Conservation (phyloP, 2,329 filamentous ascomycete genomes). For the Colletotrichum kahawae region DNA sequence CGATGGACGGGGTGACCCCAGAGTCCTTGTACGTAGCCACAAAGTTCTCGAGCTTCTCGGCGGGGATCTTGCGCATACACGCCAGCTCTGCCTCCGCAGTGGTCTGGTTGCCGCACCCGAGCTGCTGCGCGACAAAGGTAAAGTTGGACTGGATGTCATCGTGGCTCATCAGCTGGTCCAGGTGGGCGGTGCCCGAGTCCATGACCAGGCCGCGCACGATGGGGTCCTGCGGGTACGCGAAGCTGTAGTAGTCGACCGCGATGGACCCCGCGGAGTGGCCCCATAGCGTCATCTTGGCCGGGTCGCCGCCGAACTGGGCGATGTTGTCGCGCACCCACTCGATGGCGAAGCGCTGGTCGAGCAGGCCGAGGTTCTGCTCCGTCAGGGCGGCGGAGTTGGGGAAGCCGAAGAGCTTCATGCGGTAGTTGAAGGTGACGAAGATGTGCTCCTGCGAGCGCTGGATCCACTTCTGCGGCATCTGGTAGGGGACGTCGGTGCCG, state of each 20-base stretch:
- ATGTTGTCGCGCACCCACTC: conserved; percentile 59
- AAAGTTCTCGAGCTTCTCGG: conserved; percentile 35
- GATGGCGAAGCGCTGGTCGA: conserved; percentile 57
- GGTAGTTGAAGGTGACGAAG: conserved; percentile 35
- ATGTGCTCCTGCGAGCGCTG: conserved; percentile 31
- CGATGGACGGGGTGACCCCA: conserved; percentile 28
- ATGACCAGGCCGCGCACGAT: conserved; percentile 44
- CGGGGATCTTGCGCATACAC: conserved; percentile 41
- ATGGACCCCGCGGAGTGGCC: conserved; percentile 52
- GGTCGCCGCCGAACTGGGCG: conserved; percentile 54
- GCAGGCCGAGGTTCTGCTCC: conserved; percentile 52
- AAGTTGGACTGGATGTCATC: conserved; percentile 41
- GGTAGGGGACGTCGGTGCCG: conserved; percentile 30
- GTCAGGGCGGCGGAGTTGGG: conserved; percentile 31
- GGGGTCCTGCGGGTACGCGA: conserved; percentile 45
- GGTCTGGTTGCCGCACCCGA: conserved; percentile 39
- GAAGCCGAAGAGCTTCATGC: conserved; percentile 34
- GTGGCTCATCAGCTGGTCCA: conserved; percentile 34
- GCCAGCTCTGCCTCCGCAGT: conserved; percentile 33
- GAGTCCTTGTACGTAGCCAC: conserved; percentile 30
- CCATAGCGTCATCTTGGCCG: conserved; percentile 47
- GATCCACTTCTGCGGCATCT: conserved; percentile 31
- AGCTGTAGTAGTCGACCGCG: conserved; percentile 43
- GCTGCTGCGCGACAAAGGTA: conserved; percentile 41
- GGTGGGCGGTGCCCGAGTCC: conserved; percentile 35